Conservation (phyloP, 306 rosid species). For the Rubus idaeus region DNA sequence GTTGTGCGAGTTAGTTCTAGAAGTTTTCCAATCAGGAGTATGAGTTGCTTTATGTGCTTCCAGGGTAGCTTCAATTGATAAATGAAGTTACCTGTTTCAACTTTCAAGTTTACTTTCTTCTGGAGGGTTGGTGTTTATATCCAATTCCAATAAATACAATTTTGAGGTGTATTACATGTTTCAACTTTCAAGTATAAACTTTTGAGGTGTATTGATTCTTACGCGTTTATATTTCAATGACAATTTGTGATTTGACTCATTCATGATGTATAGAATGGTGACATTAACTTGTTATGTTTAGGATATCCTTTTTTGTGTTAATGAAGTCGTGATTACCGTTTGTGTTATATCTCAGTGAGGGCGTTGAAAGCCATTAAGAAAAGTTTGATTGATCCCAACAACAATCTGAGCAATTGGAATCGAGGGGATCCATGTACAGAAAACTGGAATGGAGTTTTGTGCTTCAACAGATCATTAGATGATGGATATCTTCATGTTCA, state of each 20-base stretch:
- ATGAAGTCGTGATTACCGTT: constrained; percentile 22
- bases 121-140: not conserved
- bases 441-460: constrained; percentile 75
- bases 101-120: not conserved
- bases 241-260: not conserved
- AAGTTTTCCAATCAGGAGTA: not conserved
- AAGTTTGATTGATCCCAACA: constrained; percentile 60
- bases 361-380: constrained; percentile 62
- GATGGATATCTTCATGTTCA: constrained; percentile 77
- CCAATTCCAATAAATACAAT: not conserved
- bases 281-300: not conserved
- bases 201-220: not conserved
- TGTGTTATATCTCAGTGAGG: constrained; percentile 53
- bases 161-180: not conserved
- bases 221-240: not conserved
- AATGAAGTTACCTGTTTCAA: not conserved
- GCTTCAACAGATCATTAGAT: constrained; percentile 46
- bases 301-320: not conserved
- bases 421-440: constrained; percentile 76
- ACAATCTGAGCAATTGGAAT: constrained; percentile 78
- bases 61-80: not conserved
- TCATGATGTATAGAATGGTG: not conserved
- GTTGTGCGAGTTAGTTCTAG: not conserved
- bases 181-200: not conserved
- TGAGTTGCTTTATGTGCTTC: not conserved